These are phyloP conservation scores for Penicillium malachiteum DNA, from an alignment of 495 filamentous ascomycete genomes.

Conservation along the genomic window DNA sequence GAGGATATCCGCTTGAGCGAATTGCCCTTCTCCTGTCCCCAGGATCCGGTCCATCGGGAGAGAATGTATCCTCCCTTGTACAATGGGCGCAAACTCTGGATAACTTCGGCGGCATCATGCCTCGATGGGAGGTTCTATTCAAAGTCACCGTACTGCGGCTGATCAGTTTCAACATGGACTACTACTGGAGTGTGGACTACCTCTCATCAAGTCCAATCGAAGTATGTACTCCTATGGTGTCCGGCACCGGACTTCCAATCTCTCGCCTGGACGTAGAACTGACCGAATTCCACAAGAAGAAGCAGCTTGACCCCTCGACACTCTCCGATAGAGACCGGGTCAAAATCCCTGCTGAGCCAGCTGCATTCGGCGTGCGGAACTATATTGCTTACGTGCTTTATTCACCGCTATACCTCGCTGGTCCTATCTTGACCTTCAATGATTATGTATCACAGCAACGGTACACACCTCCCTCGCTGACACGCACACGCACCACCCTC, in stretches of 20 bases:
- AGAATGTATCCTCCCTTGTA: conserved; percentile 40
- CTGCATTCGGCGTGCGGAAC: conserved; percentile 75
- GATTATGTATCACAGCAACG: conserved; percentile 90
- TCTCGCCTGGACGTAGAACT: conserved; percentile 4
- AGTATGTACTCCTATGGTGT: conserved; percentile 57
- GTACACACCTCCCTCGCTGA: conserved; percentile 68
- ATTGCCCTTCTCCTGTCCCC: conserved; percentile 55
- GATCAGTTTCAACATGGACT: conserved; percentile 96
- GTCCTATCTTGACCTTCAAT: conserved; percentile 96
- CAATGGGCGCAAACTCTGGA: conserved; percentile 69
- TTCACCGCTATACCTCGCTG: conserved; percentile 87
- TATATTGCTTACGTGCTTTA: conserved; percentile 89
- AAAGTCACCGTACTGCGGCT: conserved; percentile 92
- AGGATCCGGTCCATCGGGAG: conserved; percentile 18
- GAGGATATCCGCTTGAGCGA: conserved; percentile 69
- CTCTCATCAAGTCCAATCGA: conserved; percentile 69
- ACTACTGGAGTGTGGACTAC: conserved; percentile 83
- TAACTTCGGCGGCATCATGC: conserved; percentile 72
- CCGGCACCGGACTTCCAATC: not conserved
- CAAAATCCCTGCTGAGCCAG: conserved; percentile 63
- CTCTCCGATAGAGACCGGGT: conserved; percentile 88
- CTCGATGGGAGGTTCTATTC: conserved; percentile 93
- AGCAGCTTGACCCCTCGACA: conserved; percentile 81
- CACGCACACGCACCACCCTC: conserved; percentile 60
- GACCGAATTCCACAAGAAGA: conserved; percentile 88